phyloP scores from a whole-genome alignment of 2,329 filamentous ascomycete genomes.

The Lachnellula arida region DNA sequence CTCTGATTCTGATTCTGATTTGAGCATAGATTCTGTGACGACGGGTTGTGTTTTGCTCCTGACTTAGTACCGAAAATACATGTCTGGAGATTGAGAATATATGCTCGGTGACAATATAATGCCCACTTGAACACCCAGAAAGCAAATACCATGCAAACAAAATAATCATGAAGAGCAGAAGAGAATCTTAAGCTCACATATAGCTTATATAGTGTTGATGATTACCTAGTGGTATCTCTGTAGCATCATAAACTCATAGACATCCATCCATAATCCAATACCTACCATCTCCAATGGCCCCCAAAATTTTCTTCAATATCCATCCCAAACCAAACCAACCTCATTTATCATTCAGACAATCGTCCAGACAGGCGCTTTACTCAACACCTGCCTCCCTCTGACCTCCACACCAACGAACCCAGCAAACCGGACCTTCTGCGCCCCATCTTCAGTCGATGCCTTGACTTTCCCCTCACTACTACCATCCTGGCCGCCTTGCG shows the following conservation, averaged over 20 bases:
- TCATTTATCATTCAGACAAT: slow-evolving; percentile 33
- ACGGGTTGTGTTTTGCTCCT: too few species aligned
- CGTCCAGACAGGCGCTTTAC: slow-evolving; percentile 72
- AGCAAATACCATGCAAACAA: not conserved
- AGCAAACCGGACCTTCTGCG: slow-evolving; percentile 63
- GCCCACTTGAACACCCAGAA: not conserved
- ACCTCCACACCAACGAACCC: slow-evolving; percentile 74
- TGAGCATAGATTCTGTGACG: too few species aligned
- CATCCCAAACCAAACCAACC: not conserved
- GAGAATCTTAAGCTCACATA: not conserved
- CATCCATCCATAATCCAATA: not conserved
- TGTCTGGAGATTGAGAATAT: too few species aligned
- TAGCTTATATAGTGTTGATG: not conserved
- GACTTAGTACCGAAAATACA: too few species aligned
- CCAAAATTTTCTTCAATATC: not conserved
- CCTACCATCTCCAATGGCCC: not conserved
- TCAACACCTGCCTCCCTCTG: slow-evolving; percentile 66
- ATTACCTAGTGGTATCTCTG: slow-evolving; percentile 10
- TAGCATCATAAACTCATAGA: slow-evolving; percentile 11
- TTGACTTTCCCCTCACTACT: slow-evolving; percentile 22
- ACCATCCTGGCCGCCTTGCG: slow-evolving; percentile 8
- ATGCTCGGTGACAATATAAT: not conserved
- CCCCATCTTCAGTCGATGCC: slow-evolving; percentile 26
- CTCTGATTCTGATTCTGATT: too few species aligned
- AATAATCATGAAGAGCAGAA: not conserved